Percentiles rank a stretch among this genome's conserved stretches.
Evolutionary conservation across 768 basidiomycete genomes (phyloP).

Genomic region (Russula sp.): DNA sequence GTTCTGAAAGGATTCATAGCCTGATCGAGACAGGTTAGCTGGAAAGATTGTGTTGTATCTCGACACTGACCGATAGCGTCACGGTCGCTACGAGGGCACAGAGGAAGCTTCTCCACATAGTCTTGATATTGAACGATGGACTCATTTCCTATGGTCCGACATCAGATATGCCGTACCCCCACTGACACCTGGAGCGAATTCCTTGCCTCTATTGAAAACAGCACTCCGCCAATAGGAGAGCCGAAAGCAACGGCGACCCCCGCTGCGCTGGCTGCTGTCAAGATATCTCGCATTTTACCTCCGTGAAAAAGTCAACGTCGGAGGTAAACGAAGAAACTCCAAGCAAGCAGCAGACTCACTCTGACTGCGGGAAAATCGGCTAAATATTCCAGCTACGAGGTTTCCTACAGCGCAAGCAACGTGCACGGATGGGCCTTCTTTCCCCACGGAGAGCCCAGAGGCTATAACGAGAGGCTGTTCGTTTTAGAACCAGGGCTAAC

Average conservation of each 20-base stretch:
- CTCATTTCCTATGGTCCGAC: slow-evolving; percentile 86
- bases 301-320: slow-evolving; percentile 20
- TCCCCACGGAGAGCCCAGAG: slow-evolving; percentile 94
- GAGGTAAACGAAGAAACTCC: slow-evolving; percentile 2
- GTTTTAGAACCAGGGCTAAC: slow-evolving; percentile 12
- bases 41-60: not conserved
- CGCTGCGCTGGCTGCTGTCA: slow-evolving; percentile 94
- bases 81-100: slow-evolving; percentile 97
- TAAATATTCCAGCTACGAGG: slow-evolving; percentile 81
- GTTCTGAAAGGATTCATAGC: slow-evolving; percentile 98
- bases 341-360: slow-evolving; percentile 41
- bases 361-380: slow-evolving; percentile 80
- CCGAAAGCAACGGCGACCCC: slow-evolving; percentile 99
- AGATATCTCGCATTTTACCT: slow-evolving; percentile 84
- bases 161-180: not conserved
- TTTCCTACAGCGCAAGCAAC: slow-evolving; percentile 93
- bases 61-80: slow-evolving; percentile 74
- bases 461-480: slow-evolving; percentile 90
- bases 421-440: slow-evolving; percentile 97
- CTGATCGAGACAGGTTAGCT: slow-evolving; percentile 35
- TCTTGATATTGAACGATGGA: slow-evolving; percentile 92
- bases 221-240: slow-evolving; percentile 93
- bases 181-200: not conserved
- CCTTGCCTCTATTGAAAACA: slow-evolving; percentile 92
- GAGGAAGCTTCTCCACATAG: slow-evolving; percentile 98